Evolutionary conservation across 148 eudicot species (phyloP).

Genomic region (Silene conica): DNA sequence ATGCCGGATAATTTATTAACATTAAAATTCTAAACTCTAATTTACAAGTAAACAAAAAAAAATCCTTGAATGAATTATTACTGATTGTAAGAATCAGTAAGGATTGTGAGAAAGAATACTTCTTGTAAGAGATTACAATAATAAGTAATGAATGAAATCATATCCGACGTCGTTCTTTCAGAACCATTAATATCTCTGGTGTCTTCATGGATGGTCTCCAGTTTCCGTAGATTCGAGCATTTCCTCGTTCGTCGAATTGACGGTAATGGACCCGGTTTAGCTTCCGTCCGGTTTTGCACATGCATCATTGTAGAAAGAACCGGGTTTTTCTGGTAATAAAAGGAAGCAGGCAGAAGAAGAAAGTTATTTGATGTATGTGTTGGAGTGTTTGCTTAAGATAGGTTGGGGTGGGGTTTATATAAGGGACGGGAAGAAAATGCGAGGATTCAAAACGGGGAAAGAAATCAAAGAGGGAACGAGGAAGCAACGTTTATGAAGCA

Average conservation of each 20-base stretch:
- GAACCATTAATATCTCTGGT: background rate
- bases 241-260: background rate
- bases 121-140: background rate
- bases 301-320: background rate
- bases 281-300: background rate
- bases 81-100: too few species aligned
- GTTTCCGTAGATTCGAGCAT: conserved; percentile 7
- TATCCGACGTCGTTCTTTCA: conserved; percentile 1
- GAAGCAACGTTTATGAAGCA: conserved; percentile 7
- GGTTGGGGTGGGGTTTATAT: background rate
- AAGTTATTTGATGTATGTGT: too few species aligned
- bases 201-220: conserved; percentile 18
- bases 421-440: too few species aligned
- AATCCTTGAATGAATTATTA: too few species aligned
- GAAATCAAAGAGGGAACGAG: conserved; percentile 1
- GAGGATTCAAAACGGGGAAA: background rate
- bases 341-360: too few species aligned
- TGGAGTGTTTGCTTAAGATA: background rate
- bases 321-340: too few species aligned
- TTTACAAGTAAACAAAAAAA: too few species aligned
- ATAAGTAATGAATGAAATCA: conserved; percentile 8
- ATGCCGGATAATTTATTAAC: too few species aligned
- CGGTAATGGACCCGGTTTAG: background rate
- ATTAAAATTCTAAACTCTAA: too few species aligned
- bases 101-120: background rate